Base-by-base conservation (phyloP, 345 rosid genomes). In the Arabidopsis suecica region DNA sequence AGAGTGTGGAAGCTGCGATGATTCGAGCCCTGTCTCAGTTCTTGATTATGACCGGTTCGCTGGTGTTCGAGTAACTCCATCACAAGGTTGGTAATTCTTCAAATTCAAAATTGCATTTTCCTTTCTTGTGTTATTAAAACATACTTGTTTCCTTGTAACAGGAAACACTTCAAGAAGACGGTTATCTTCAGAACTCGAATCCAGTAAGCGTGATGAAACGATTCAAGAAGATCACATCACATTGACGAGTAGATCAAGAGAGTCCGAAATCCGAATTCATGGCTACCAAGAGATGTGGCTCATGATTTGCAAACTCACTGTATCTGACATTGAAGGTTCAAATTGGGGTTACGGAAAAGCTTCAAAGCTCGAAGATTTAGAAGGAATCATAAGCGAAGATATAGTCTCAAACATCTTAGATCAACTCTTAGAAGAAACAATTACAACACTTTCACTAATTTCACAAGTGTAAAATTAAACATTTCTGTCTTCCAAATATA, bases 21-120 rank as follows among this genome's bases (percentile, higher is more conserved):
- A 88, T 42, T 85, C 84, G 3, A 93, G 97, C 82, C 98, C 97
- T 13, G 92, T 93, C 81, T 93, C 96, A 1, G 98, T 91, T 82
- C 96, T 91, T 78, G 97, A 86, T 77, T 87, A 83, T 61, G 83
- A 82, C 69, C 82, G 74, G 70, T 87, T 82, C 76, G 11, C 70
- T 41, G 65, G 70, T 73, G 82, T 82, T 73, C 82, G 66, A 61
- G 74, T 79, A 37, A 47, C 68, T 59, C 76, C 84, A 8, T 30
- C 47, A 69, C 73, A 84, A 79, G 88, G 88, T 87, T 74, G 22
- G 78, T 79, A 16, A 22, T 7, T 65, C 6, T 58, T 23, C 61
- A 47, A n/a, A 71, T 65, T 58, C 61, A 68, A 28, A 44, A 34
- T 4, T 18, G 33, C 10, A 28, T 49, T 7, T 14, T 12, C 10